Evolutionary conservation across 768 basidiomycete species (phyloP).

Genomic region (Coprinopsis cinerea): DNA sequence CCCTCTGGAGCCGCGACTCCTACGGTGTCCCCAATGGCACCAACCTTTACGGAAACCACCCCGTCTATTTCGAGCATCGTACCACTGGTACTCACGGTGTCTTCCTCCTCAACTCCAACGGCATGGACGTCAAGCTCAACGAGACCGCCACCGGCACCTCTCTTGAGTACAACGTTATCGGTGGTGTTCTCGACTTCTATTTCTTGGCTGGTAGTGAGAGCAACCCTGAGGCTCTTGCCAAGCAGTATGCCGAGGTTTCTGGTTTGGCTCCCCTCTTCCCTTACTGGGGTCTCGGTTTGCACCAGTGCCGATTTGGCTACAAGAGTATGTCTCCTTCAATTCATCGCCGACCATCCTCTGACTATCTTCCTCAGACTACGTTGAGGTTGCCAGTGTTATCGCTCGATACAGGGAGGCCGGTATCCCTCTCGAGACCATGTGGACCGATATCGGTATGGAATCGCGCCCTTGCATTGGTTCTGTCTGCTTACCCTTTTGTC

Average conservation of each 20-base stretch:
- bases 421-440: slow-evolving; percentile 75
- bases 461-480: not conserved
- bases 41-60: slow-evolving; percentile 68
- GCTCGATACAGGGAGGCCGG: slow-evolving; percentile 51
- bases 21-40: slow-evolving; percentile 50
- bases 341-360: too few relatives aligned
- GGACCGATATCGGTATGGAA: slow-evolving; percentile 67
- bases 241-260: slow-evolving; percentile 64
- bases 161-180: slow-evolving; percentile 73
- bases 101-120: slow-evolving; percentile 63
- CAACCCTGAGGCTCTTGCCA: slow-evolving; percentile 51
- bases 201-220: slow-evolving; percentile 64
- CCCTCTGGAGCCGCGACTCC: slow-evolving; percentile 64
- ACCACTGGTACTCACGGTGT: slow-evolving; percentile 63
- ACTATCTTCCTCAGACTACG: slow-evolving; percentile 43
- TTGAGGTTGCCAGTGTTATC: slow-evolving; percentile 59
- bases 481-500: not conserved
- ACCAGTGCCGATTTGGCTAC: slow-evolving; percentile 72
- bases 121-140: slow-evolving; percentile 72
- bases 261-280: slow-evolving; percentile 68
- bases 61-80: slow-evolving; percentile 68
- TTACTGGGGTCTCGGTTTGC: slow-evolving; percentile 68
- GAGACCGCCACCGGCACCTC: slow-evolving; percentile 31
- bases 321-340: slow-evolving; percentile 33
- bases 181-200: slow-evolving; percentile 74